Evolutionary conservation across 495 filamentous ascomycete species (phyloP).

Genomic region (Aspergillus conjunctus): DNA sequence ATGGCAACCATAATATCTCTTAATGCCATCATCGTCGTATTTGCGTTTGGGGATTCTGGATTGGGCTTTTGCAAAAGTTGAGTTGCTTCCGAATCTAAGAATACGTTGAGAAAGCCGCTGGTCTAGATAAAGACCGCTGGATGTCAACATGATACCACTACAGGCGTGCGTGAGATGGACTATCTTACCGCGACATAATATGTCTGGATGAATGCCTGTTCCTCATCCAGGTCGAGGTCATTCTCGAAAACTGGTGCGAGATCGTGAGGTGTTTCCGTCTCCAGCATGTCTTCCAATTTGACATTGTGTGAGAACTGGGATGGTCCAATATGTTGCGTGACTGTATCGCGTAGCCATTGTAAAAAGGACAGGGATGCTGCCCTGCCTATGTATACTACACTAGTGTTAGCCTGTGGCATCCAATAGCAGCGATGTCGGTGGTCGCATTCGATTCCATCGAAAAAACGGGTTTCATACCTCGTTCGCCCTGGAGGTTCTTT

Average conservation of each 20-base stretch:
- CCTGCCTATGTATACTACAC: conserved; percentile 43
- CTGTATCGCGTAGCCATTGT: conserved; percentile 44
- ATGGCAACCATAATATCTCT: conserved; percentile 46
- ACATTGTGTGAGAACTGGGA: conserved; percentile 46
- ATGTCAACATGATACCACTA: neutral
- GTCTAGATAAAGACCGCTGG: conserved; percentile 25
- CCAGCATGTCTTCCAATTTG: conserved; percentile 46
- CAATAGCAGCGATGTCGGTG: neutral
- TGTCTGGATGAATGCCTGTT: conserved; percentile 30
- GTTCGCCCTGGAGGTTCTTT: conserved; percentile 39
- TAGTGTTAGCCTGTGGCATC: neutral
- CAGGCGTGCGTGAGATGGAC: no score
- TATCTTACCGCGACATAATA: conserved; percentile 37
- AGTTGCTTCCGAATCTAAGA: conserved; percentile 24
- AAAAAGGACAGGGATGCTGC: conserved; percentile 47
- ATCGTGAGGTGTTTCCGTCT: conserved; percentile 40
- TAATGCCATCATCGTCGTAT: conserved; percentile 34
- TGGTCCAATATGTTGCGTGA: conserved; percentile 47
- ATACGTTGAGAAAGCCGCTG: conserved; percentile 37
- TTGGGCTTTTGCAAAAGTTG: conserved; percentile 15
- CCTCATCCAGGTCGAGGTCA: conserved; percentile 25
- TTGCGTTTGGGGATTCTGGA: conserved; percentile 20
- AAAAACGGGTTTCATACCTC: conserved; percentile 27
- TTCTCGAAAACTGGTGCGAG: conserved; percentile 29
- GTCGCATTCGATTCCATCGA: neutral